phyloP scores from a whole-genome alignment of 306 rosid genomes.

The Aeschynomene evenia region DNA sequence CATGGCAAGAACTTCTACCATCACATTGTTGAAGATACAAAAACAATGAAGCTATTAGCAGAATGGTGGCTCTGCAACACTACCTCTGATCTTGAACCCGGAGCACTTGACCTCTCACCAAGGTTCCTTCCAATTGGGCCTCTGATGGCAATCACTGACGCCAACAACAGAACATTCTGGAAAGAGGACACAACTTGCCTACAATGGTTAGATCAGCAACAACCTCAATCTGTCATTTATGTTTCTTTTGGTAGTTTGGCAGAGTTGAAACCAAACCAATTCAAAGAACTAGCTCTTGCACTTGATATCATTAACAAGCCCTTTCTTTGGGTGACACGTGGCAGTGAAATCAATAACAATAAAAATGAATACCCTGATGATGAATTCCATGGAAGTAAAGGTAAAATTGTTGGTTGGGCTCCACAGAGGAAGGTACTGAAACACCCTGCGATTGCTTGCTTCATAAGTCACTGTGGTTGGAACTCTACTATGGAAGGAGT shows the following conservation, averaged over 20 bases:
- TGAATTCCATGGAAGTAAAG: conserved; percentile 28
- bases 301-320: conserved; percentile 31
- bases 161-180: conserved; percentile 24
- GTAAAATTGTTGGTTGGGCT: conserved; percentile 39
- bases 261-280: conserved; percentile 24
- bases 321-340: conserved; percentile 51
- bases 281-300: conserved; percentile 36
- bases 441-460: conserved; percentile 48
- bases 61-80: conserved; percentile 43
- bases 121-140: conserved; percentile 42
- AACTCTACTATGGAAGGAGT: conserved; percentile 45
- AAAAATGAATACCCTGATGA: conserved; percentile 26
- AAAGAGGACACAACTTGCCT: conserved; percentile 39
- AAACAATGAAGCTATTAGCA: conserved; percentile 1
- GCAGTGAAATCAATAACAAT: neutral
- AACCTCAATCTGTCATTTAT: conserved; percentile 31
- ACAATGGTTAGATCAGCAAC: conserved; percentile 38
- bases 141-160: neutral
- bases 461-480: conserved; percentile 60
- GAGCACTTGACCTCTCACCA: conserved; percentile 20
- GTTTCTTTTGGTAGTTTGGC: conserved; percentile 40
- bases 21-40: neutral
- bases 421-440: conserved; percentile 44
- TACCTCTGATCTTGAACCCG: conserved; percentile 29
- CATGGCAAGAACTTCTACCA: neutral